Evolutionary conservation across 2,329 filamentous ascomycete species (phyloP).

Genomic region (Talaromyces sp.): DNA sequence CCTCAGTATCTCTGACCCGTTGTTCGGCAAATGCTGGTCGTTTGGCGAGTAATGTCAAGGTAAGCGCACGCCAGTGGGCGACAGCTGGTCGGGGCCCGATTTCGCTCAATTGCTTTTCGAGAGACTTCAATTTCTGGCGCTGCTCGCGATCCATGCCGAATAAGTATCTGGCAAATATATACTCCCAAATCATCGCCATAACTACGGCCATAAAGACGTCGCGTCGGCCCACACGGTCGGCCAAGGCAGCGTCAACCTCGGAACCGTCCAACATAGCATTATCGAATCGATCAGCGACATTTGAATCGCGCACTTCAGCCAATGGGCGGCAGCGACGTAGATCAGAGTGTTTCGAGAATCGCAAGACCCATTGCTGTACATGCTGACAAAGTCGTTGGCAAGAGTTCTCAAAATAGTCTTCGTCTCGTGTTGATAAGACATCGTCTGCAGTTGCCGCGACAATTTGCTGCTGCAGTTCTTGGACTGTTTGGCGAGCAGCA

Average conservation of each 20-base stretch:
- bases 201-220: conserved; percentile 98
- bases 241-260: conserved; percentile 82
- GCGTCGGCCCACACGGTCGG: conserved; percentile 78
- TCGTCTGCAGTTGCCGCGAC: conserved; percentile 57
- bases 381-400: conserved; percentile 94
- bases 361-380: conserved; percentile 94
- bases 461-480: conserved; percentile 56
- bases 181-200: conserved; percentile 99
- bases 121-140: conserved; percentile 89
- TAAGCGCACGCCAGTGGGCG: conserved; percentile 94
- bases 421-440: conserved; percentile 75
- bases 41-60: conserved; percentile 78
- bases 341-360: conserved; percentile 97
- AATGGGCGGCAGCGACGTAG: conserved; percentile 80
- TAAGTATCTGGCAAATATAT: conserved; percentile 93
- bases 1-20: conserved; percentile 84
- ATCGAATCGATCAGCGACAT: conserved; percentile 88
- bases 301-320: conserved; percentile 80
- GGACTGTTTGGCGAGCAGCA: conserved; percentile 58
- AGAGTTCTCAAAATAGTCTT: conserved; percentile 91
- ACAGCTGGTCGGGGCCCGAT: conserved; percentile 85
- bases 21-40: conserved; percentile 75
- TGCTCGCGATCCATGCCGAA: conserved; percentile 99
- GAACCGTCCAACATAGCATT: conserved; percentile 91
- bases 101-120: conserved; percentile 87